Base-by-base conservation (phyloP, 192 early-diverging fungal genomes). In the Linnemannia schmuckeri region DNA sequence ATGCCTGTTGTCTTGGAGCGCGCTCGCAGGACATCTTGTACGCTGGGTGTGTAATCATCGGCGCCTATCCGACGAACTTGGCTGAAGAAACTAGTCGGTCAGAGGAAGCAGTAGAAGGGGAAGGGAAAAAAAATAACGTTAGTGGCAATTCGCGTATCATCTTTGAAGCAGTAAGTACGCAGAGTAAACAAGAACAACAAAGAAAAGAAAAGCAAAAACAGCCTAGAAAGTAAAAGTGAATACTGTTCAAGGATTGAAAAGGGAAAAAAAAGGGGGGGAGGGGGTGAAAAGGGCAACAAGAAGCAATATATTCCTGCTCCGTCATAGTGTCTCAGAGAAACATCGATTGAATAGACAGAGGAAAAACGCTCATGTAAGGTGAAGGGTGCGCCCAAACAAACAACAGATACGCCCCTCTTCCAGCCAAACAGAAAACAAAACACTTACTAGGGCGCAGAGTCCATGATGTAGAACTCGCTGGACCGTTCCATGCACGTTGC, bases 1-100 rank as follows among this genome's bases (percentile, higher is more conserved):
- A 99, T 99, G 81, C 97, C 97, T 24, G 98, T 99, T 3, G 98
- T 98, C 90, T 98, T 99, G 42, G 96, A 96, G 74, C 98, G 95
- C 20, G 98, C 96, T 37, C 96, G 90, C 74, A 99, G 92, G 40
- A 99, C 96, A 88, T 99, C 98, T 78, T 96, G 95, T 76, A 97
- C 97, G 70, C 91, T 96, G 24, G 98, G 98, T 70, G 95, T 87
- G 87, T 97, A 99, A 77, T 97, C 93, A n/a, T 93, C 90, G 41
- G 92, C 89, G 38, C 94, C 95, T 61, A 99, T 95, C 75, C 98
- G 93, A 69, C 95, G 94, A 42, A 98, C 94, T 75, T 97, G 91
- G 78, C 94, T 94, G 89, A 99, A 98, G 91, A 98, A 99, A 90
- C 95, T 96, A 42, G 24, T 61, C 24, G 30, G 13, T 13, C 30